Evolutionary conservation across 352 stramenopile species (phyloP).

Genomic region (Pythium coloratum): DNA sequence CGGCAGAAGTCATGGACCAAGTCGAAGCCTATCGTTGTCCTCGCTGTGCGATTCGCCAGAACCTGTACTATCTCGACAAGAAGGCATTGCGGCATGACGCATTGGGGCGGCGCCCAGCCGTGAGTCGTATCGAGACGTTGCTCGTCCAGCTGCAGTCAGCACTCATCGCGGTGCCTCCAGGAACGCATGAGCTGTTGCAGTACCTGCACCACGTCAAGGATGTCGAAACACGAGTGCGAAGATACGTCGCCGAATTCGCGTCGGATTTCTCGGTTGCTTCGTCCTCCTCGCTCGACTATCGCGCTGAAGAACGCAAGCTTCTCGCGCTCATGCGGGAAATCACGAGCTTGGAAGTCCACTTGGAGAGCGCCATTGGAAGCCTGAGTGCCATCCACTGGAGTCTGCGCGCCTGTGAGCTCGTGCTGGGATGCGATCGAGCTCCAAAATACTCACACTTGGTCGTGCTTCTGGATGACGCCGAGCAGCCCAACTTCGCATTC

Average conservation of each 20-base stretch:
- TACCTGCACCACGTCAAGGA: constrained; percentile 54
- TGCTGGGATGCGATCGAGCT: constrained; percentile 44
- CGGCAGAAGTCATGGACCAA: constrained; percentile 46
- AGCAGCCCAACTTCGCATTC: constrained; percentile 51
- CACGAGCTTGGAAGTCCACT: constrained; percentile 53
- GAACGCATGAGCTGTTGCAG: constrained; percentile 46
- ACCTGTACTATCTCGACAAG: constrained; percentile 72
- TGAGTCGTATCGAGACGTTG: constrained; percentile 53
- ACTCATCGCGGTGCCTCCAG: constrained; percentile 53
- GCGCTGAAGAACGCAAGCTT: constrained; percentile 34
- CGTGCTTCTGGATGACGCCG: constrained; percentile 58
- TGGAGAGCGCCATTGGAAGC: constrained; percentile 52
- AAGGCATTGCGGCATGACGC: constrained; percentile 47
- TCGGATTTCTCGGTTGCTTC: constrained; percentile 47
- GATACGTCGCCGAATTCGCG: constrained; percentile 47
- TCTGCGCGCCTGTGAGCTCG: constrained; percentile 64
- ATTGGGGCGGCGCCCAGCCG: constrained; percentile 47
- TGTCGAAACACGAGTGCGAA: constrained; percentile 36
- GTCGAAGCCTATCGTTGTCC: constrained; percentile 76
- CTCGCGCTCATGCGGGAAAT: constrained; percentile 57
- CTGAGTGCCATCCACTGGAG: constrained; percentile 77
- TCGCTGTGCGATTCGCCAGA: constrained; percentile 61
- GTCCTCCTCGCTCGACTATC: constrained; percentile 51
- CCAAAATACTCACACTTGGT: constrained; percentile 74
- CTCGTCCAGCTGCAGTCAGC: constrained; percentile 54